Evolutionary conservation across 2,329 filamentous ascomycete species (phyloP).

Genomic region (Sphaceloma murrayae): DNA sequence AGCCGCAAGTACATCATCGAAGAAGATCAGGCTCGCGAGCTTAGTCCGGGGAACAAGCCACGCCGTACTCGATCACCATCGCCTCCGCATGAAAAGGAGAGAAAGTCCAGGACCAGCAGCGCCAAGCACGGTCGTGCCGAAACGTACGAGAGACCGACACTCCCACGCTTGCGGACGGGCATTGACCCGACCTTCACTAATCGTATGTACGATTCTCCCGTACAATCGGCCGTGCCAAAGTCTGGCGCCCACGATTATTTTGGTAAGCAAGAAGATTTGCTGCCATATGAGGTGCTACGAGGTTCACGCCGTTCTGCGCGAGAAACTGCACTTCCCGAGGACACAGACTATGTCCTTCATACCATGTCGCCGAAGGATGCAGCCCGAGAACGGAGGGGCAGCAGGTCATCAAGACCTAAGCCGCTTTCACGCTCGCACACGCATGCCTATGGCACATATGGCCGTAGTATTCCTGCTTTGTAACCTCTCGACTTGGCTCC

Average conservation of each 20-base stretch:
- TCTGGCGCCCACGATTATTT: conserved; percentile 6
- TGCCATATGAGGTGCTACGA: background rate
- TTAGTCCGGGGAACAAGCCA: conserved; percentile 7
- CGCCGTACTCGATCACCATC: conserved; percentile 8
- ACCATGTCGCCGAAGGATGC: conserved; percentile 3
- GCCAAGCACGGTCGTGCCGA: background rate
- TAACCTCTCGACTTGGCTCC: background rate
- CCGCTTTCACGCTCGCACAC: background rate
- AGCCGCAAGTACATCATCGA: conserved; percentile 10
- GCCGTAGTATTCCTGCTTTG: conserved; percentile 9
- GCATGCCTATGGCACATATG: conserved; percentile 5
- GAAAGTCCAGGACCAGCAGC: conserved; percentile 8
- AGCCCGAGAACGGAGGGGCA: conserved; percentile 1
- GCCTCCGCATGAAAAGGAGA: background rate
- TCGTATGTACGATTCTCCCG: conserved; percentile 2
- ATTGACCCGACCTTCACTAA: background rate
- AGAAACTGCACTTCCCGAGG: background rate
- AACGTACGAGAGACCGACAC: background rate
- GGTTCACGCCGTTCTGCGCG: background rate
- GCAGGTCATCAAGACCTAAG: conserved; percentile 3
- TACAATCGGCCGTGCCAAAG: background rate
- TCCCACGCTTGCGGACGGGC: background rate
- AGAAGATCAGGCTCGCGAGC: conserved; percentile 5
- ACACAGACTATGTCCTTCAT: background rate
- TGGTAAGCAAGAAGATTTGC: background rate